Base-by-base conservation (phyloP, 2,329 filamentous ascomycete genomes). In the Neofusicoccum cordaticola region DNA sequence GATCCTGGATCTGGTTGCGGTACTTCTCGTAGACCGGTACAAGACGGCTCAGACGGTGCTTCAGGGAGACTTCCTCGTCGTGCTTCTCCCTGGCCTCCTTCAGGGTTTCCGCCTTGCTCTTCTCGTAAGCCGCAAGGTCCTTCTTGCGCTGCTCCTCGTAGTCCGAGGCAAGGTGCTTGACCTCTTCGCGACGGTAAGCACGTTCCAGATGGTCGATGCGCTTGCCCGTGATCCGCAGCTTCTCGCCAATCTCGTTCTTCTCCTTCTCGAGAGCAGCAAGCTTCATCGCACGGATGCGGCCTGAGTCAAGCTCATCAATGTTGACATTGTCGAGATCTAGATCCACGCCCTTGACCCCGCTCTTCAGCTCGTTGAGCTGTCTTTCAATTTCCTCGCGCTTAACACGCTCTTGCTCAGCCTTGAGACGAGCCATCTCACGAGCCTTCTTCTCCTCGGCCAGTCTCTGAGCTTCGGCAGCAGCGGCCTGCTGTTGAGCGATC, bases 151-250 rank as follows among this genome's bases (percentile, higher is more conserved):
- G 95, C 71, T 83, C 84, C 68, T 91, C 90, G 74, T 96, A 97
- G 74, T 99, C 95, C 58, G 89, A 88, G 65, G 88, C 83, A 66
- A 98, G 83, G 80, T 97, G 94, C 86, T 97, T 97, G 74, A 90
- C 82, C 80, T 99, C 95, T 81, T 98, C 95, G 78, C 94, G 92
- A 73, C 95, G 90, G 86, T 96, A 96, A 42, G 95, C 95, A 82
- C 95, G 91, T 83, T 99, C 95, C 71, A 99, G 83, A 80, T 99
- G 94, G 75, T 99, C 95, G 72, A 97, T 91, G 69, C 95, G 90
- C 87, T 97, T 98, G 77, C 90, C 92, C 66, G 93, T 96, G 72
- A 96, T 88, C 72, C 93, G 90, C 62, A 98, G 87, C 76, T 91
- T 92, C 80, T 97, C 93, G 68, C 91, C 92, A 70, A 97, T 88